Evolutionary conservation across 2,329 filamentous ascomycete genomes (phyloP), one percentile per base, ranked within the genome.

Genomic region (Chrysoporthe deuterocubensis): DNA sequence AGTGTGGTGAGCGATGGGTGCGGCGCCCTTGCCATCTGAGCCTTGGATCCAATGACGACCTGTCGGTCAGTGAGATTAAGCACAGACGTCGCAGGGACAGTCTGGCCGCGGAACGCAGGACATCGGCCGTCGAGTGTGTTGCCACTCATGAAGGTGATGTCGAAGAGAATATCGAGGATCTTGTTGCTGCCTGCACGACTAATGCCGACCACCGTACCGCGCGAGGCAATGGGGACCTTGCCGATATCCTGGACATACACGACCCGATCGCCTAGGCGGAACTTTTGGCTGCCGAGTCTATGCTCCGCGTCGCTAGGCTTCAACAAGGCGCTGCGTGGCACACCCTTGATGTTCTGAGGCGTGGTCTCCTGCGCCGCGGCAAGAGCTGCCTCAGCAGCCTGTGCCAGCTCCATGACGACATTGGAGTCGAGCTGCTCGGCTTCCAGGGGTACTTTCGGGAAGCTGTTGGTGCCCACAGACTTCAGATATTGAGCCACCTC

Each of bases 231-330:
- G 1, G 96, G 96, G 1, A 99, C 95, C 76, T 97, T 95, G 72
- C 96, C 96, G 66, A 94, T 93, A 72, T 95, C 92, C 74, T 94
- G 92, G 9, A 94, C 93, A 77, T 97, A 99, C 52, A 97, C 92
- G 34, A 99, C 88, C 32, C 96, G 91, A 78, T 99, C 94, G 65
- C 96, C 96, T 43, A 99, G 86, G 66, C 81, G 80, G 79, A 97
- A 99, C 26, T 80, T 85, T 78, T 99, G 96, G 76, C 92, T 91
- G 66, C 92, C 90, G 52, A 98, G 87, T 64, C 94, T 90, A 77
- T 97, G 92, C 78, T 97, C 94, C n/a, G 94, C 94, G 79, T 99
- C 96, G 0, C 90, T 87, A n/a, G 96, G 96, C 76, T 97, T 97
- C 75, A 99, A 84, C 21, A 99, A 83, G 9, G 94, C 96, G 72